Base-by-base conservation (phyloP, 495 filamentous ascomycete species). In the Podospora pseudopauciseta region DNA sequence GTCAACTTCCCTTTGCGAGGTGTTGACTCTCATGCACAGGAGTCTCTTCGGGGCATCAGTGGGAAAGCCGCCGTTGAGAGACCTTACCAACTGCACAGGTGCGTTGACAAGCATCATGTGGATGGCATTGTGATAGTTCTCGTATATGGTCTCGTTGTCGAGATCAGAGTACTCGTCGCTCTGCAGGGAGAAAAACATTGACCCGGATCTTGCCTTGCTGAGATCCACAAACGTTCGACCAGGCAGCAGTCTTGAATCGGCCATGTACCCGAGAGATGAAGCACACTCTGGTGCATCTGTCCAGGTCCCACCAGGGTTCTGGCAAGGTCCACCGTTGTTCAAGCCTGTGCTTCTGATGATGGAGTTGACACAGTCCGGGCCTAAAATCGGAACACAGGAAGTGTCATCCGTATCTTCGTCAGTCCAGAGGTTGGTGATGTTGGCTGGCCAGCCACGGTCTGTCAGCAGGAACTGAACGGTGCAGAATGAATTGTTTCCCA, bases 341-440 rank as follows among this genome's bases (percentile, higher is more conserved):
- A n/a, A 7, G 55, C n/a, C n/a, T 19, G 55, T 23, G 55, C n/a
- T 20, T 19, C 23, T 9, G 4, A 58, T 19, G 55, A 58, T 58
- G 55, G 55, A 15, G n/a, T 58, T 11, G 3, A 58, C 55, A 26
- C 55, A 58, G 23, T 19, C 55, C 11, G 20, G n/a, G 55, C 55
- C 55, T 13, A 58, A 26, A 26, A 58, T n/a, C 18, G 55, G 55
- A 6, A n/a, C 23, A 18, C 55, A 58, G 55, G n/a, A 19, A 11
- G 55, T 58, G 55, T 4, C 5, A n/a, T 58, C 13, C 3, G n/a
- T 23, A n/a, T 58, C 18, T 7, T 58, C 19, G 55, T 58, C 55
- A 5, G 55, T 58, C n/a, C 23, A 58, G n/a, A 58, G 55, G 18
- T 58, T 58, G 55, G 55, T 58, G 55, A 58, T 58, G 13, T 58